Evolutionary conservation across 1,139 yeast genomes (phyloP), one percentile per base, ranked within the genome.

Genomic region (Barnettozyma hawaiiensis): DNA sequence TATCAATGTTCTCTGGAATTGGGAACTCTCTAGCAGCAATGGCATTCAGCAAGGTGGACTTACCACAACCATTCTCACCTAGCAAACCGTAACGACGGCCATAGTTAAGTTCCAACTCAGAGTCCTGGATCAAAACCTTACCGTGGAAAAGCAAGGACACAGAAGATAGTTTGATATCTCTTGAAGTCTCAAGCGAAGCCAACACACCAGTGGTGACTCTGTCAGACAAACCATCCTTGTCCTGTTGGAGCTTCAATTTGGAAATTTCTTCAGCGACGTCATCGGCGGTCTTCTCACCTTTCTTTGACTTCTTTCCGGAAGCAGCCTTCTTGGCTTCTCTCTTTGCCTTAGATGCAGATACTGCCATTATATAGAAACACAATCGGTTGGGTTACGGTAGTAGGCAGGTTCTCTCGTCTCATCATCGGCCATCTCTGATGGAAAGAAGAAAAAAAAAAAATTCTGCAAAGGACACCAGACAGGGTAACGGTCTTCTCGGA

Each of bases 51-150:
- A 92, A 81, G 24, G 99, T 92, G 35, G 97, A 89, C 69, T 92
- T 92, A 72, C 99, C 99, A 72, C 98, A 92, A 51, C 99, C 99
- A 67, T 92, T 92, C 69, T 90, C 97, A 63, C 99, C 99, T 58
- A 94, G 75, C 54, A 92, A 76, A 70, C 96, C 96, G 64, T 94
- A 92, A 68, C 96, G 81, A 71, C 97, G 86, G 62, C 98, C 98
- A 67, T 81, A 90, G 71, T 92, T 94, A 70, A 92, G 79, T 72
- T 92, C 98, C 58, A 92, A 69, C 39, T 75, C 75, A 35, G 97
- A 82, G 67, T 92, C 98, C 69, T 87, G 96, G 58, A 92, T 76
- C 63, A 92, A 73, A 45, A 92, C 97, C 64, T 90, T 92, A 72
- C 99, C 99, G 69, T 92, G 98, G 81, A 92, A 92, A 56, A 89